Percentiles rank a stretch among this genome's conserved stretches.
phyloP scores from a whole-genome alignment of 495 filamentous ascomycete species.

The Talaromyces proteolyticus region DNA sequence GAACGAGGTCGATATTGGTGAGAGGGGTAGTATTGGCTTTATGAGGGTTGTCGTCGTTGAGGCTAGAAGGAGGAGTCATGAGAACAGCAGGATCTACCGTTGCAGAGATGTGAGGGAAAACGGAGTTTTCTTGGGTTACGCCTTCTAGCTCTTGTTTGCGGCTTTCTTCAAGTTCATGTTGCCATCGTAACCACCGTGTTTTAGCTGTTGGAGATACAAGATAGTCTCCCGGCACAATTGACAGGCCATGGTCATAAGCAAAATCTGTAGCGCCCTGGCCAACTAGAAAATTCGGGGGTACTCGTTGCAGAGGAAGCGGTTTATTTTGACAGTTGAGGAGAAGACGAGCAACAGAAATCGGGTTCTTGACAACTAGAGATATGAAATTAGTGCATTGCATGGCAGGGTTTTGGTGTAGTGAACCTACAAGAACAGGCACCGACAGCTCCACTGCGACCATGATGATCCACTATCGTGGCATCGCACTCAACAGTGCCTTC shows the following conservation, averaged over 20 bases:
- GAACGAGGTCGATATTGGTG: not conserved
- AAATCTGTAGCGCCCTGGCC: slow-evolving; percentile 80
- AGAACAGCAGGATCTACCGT: slow-evolving; percentile 7
- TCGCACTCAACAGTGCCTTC: slow-evolving; percentile 92
- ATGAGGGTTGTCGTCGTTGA: not conserved
- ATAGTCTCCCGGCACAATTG: slow-evolving; percentile 60
- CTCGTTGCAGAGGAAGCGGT: slow-evolving; percentile 71
- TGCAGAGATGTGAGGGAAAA: not conserved
- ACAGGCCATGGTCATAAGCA: slow-evolving; percentile 69
- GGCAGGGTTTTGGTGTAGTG: too few species aligned
- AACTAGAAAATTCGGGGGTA: slow-evolving; percentile 88
- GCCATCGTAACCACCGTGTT: slow-evolving; percentile 73
- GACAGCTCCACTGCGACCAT: slow-evolving; percentile 85
- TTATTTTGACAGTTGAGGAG: slow-evolving; percentile 70
- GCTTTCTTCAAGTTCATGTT: slow-evolving; percentile 52
- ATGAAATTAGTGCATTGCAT: not conserved
- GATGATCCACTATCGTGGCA: slow-evolving; percentile 85
- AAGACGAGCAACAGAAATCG: slow-evolving; percentile 76
- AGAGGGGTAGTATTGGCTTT: not conserved
- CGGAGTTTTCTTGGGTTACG: not conserved
- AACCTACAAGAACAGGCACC: slow-evolving; percentile 82
- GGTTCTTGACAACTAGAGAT: slow-evolving; percentile 77
- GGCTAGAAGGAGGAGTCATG: slow-evolving; percentile 5
- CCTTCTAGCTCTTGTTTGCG: not conserved
- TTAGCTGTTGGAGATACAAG: slow-evolving; percentile 69